Evolutionary conservation across 495 filamentous ascomycete species (phyloP), one percentile per base, ranked within the genome.

Genomic region (Penicillium canariense): DNA sequence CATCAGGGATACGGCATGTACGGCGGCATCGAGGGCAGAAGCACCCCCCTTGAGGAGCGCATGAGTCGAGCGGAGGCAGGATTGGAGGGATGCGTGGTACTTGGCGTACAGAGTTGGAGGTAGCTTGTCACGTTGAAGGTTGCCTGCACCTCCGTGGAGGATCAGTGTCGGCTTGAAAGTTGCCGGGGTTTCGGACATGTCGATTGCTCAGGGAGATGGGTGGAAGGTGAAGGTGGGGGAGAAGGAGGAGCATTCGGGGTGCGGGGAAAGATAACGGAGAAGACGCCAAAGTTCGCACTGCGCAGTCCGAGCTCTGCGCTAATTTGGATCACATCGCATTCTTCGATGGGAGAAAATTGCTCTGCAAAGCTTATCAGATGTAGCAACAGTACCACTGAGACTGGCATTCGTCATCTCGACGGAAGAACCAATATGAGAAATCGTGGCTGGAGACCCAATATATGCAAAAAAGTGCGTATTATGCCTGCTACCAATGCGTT

Each of bases 61-160:
- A 36, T 72, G 51, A 7, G 82, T 77, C 4, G 71, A 71, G 34
- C 71, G 65, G 44, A 87, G 77, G 62, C 86, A 88, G 20, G 71
- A 70, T 22, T 87, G 76, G n/a, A 94, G 84, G 12, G 87, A 81
- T 50, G 70, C 52, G 46, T 83, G 79, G 68, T 87, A 88, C 30
- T 74, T 55, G 17, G 66, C 54, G 72, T 88, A 91, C 46, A 79
- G 73, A 23, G 77, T 67, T 7, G 81, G 79, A 1, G 85, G 78
- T 22, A 96, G 77, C 60, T 80, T 87, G n/a, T 75, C 62, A 8
- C 82, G 87, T 10, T 81, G 82, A 66, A 96, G 85, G 62, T 87
- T 87, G 25, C 91, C 91, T 1, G 91, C 91, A 52, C 91, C 91
- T 68, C 91, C 92, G 65, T 96, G 91, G 68, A 97, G 82, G 68